These are phyloP conservation scores for Ocimum tenuiflorum DNA, from an alignment of 257 asterid genomes.

Conservation along the genomic window DNA sequence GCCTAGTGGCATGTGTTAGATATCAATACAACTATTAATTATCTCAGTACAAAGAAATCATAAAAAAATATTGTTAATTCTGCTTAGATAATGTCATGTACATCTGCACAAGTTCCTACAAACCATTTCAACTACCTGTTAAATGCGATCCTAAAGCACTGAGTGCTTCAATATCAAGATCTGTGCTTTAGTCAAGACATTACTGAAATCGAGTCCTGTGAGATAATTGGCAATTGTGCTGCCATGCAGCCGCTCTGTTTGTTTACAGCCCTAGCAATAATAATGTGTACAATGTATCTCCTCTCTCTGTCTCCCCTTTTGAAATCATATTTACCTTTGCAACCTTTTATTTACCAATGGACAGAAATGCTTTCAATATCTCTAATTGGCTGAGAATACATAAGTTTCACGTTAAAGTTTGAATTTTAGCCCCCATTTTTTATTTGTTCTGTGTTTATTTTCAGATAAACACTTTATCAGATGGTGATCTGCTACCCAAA, in stretches of 20 bases:
- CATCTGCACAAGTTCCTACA: not conserved
- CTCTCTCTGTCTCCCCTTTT: not conserved
- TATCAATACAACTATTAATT: not conserved
- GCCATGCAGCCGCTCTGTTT: not conserved
- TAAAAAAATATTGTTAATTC: not conserved
- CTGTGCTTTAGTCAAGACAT: not conserved
- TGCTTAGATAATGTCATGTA: not conserved
- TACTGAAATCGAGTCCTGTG: no score
- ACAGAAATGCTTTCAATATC: slow-evolving; percentile 10
- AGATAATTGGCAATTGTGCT: not conserved
- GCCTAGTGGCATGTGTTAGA: not conserved
- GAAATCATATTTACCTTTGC: not conserved
- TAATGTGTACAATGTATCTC: no score
- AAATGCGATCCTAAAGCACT: not conserved
- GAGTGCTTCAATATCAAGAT: not conserved
- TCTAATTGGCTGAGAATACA: not conserved
- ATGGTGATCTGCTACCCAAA: slow-evolving; percentile 59
- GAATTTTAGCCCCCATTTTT: not conserved
- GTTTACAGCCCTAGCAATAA: no score
- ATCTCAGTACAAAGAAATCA: not conserved
- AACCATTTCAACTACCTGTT: not conserved
- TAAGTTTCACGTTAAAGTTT: not conserved
- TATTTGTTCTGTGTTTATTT: not conserved
- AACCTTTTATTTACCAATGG: slow-evolving; percentile 2
- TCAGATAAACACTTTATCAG: slow-evolving; percentile 73